Evolutionary conservation across 2,329 filamentous ascomycete species (phyloP), one percentile per base, ranked within the genome.

Genomic region (Dactylonectria macrodidyma): DNA sequence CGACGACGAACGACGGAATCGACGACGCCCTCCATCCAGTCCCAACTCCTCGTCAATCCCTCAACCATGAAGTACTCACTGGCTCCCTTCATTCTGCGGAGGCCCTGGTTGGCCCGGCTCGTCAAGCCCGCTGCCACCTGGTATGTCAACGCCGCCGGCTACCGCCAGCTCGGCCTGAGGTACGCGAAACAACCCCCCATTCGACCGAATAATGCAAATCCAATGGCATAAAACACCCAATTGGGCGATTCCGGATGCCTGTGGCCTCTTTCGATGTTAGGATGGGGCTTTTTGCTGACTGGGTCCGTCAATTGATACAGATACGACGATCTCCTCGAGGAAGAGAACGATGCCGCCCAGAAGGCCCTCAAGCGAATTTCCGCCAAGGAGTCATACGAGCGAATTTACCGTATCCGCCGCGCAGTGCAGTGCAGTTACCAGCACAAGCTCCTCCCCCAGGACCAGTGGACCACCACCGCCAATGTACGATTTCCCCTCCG

Each of bases 341-440:
- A 99, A 85, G 96, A 99, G 87, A 92, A 89, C 87, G 93, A 96
- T 78, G 85, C 88, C 66, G 94, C 97, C 78, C 92, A 96, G 84
- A 89, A 92, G 77, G 96, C 96, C 71, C 89, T 99, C 79, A 93
- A 93, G 89, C 94, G 96, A 82, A 93, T 99, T 71, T 90, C 93
- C 66, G 89, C 94, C 78, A 94, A 97, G 88, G 94, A 96, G 82
- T 89, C 92, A 78, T 98, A 98, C 86, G 96, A 99, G 87, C 95
- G 96, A 82, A 91, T 98, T 82, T 99, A 95, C 92, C 95, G 96
- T 80, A 90, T 99, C 84, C 94, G 96, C 86, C 92, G 96, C 85
- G 95, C 96, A 78, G 91, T 97, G 85, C 96, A 99, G 86, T 86
- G 85, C 82, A 89, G 86, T 77, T 82, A 89, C 79, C 82, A 86